These are phyloP conservation scores for Penicillium sp. DNA, from an alignment of 2,329 filamentous ascomycete species.

Conservation along the genomic window DNA sequence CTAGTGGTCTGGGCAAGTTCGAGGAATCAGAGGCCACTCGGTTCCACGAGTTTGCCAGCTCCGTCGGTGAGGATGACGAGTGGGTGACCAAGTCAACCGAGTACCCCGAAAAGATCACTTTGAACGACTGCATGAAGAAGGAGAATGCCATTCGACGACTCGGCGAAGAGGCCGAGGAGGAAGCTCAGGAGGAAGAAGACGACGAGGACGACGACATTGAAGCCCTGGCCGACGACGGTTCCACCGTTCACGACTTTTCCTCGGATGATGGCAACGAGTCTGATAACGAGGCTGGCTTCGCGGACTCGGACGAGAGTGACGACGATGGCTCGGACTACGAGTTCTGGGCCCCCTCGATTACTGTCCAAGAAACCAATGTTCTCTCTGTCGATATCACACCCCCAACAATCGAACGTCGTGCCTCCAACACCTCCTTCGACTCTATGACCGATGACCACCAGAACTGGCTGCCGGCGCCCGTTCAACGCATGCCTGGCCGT, in stretches of 20 bases:
- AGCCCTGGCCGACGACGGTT: constrained; percentile 66
- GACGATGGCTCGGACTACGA: constrained; percentile 61
- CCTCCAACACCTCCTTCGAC: constrained; percentile 55
- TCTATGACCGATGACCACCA: constrained; percentile 42
- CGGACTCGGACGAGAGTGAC: constrained; percentile 64
- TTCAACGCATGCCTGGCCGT: constrained; percentile 27
- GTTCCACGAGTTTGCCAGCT: constrained; percentile 92
- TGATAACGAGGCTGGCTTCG: constrained; percentile 72
- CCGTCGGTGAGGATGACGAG: constrained; percentile 77
- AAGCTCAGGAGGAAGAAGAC: constrained; percentile 74
- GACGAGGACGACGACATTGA: constrained; percentile 57
- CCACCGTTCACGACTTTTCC: constrained; percentile 50
- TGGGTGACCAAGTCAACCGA: constrained; percentile 76
- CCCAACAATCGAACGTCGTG: constrained; percentile 45
- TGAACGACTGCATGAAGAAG: constrained; percentile 84
- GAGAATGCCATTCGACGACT: constrained; percentile 85
- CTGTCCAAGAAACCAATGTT: constrained; percentile 53
- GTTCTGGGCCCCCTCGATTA: constrained; percentile 58
- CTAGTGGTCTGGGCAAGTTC: constrained; percentile 39
- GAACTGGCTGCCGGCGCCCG: constrained; percentile 32
- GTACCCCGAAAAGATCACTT: constrained; percentile 70
- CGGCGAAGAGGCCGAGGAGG: constrained; percentile 86
- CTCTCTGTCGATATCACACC: constrained; percentile 52
- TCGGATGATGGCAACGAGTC: constrained; percentile 72
- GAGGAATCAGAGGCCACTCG: constrained; percentile 44